phyloP scores from a whole-genome alignment of 176 grass and related monocot species.

The Aegilops tauschii region DNA sequence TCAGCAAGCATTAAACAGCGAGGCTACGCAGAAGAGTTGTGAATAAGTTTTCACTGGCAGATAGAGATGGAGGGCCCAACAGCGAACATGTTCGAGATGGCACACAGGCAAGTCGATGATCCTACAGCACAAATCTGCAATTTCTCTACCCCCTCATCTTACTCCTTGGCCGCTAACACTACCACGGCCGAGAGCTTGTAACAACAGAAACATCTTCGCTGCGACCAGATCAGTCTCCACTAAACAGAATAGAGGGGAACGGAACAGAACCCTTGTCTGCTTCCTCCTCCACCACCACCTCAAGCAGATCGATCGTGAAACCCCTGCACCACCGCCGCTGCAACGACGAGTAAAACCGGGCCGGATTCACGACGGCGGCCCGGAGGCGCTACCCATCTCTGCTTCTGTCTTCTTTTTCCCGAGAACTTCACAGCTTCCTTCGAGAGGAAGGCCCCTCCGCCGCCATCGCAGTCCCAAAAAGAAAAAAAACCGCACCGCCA shows the following conservation, averaged over 20 bases:
- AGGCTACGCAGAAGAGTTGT: no score
- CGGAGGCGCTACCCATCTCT: background rate
- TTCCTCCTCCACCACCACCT: conserved; percentile 8
- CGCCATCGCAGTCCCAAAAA: background rate
- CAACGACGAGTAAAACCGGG: background rate
- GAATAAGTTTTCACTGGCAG: no score
- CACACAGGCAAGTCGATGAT: no score
- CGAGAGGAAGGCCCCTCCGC: background rate
- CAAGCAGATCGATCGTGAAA: background rate
- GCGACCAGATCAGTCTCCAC: no score
- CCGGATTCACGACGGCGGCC: background rate
- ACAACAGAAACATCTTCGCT: no score
- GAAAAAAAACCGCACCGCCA: background rate
- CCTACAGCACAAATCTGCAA: no score
- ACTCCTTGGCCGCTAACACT: no score
- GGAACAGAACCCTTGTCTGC: background rate
- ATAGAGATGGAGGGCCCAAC: no score
- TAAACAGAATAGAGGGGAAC: background rate
- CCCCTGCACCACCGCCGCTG: background rate
- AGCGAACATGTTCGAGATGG: no score
- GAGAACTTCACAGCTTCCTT: background rate
- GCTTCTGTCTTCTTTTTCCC: background rate
- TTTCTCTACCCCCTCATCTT: no score
- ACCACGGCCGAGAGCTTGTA: no score
- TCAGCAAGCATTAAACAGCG: no score